Conservation (phyloP, 2,329 filamentous ascomycete genomes). For the Clarireedia sp. region DNA sequence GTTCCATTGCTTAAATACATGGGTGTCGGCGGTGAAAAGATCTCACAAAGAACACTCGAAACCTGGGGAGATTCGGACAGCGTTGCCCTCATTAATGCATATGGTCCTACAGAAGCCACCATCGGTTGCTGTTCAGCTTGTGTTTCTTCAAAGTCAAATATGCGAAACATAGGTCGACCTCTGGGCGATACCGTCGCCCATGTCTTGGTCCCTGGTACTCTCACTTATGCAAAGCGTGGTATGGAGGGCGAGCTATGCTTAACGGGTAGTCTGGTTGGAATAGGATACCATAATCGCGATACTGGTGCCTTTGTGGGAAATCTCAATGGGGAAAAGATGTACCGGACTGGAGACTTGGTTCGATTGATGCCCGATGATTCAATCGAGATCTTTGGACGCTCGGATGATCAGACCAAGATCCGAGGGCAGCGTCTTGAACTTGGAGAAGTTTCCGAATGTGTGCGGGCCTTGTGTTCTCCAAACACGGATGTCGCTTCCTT, state of each 20-base stretch:
- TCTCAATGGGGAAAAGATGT: background rate
- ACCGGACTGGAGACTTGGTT: conserved; percentile 47
- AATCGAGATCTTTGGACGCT: conserved; percentile 49
- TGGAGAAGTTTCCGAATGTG: background rate
- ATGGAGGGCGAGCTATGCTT: conserved; percentile 3
- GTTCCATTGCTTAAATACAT: background rate
- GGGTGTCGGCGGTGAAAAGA: conserved; percentile 1
- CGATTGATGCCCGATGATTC: conserved; percentile 42
- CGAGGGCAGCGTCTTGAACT: conserved; percentile 14
- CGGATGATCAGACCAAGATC: conserved; percentile 54
- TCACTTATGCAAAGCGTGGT: background rate
- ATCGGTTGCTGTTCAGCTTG: background rate
- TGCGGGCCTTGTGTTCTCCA: background rate
- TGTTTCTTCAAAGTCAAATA: background rate
- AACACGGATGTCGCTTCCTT: background rate
- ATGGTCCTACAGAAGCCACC: conserved; percentile 1
- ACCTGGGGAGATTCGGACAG: conserved; percentile 1
- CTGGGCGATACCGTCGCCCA: conserved; percentile 1
- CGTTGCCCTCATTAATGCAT: background rate
- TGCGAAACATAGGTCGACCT: background rate
- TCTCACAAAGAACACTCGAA: background rate
- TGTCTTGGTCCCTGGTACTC: conserved; percentile 1
- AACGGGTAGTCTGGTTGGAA: background rate
- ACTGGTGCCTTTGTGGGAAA: conserved; percentile 2
- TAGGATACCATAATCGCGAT: background rate